phyloP scores from a whole-genome alignment of 1,139 yeast species.

The Geotrichum phurueaensis region DNA sequence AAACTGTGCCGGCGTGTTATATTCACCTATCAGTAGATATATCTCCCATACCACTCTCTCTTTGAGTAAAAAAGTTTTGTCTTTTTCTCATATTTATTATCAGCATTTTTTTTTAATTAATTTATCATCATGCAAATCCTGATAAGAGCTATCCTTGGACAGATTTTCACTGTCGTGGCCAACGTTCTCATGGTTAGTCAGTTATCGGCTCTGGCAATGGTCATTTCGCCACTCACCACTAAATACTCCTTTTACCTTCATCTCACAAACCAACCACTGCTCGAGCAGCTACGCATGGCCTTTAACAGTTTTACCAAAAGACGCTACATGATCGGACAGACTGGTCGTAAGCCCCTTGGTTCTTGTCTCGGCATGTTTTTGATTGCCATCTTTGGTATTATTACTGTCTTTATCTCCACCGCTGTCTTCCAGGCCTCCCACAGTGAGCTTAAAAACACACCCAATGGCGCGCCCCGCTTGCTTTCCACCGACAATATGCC shows the following conservation, averaged over 20 bases:
- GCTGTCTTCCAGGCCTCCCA: conserved; percentile 16
- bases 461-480: conserved; percentile 4
- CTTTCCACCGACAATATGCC: conserved; percentile 1
- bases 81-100: not conserved
- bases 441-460: conserved; percentile 9
- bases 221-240: conserved; percentile 15
- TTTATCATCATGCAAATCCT: conserved; percentile 7
- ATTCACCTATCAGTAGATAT: not conserved
- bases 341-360: conserved; percentile 13
- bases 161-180: conserved; percentile 14
- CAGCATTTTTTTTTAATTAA: not conserved
- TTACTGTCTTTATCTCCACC: conserved; percentile 14
- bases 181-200: conserved; percentile 11
- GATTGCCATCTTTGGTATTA: conserved; percentile 11
- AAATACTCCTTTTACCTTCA: conserved; percentile 12
- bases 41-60: not conserved
- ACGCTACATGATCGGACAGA: conserved; percentile 20
- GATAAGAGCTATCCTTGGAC: conserved; percentile 14
- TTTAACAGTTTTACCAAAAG: conserved; percentile 14
- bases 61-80: not conserved
- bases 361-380: conserved; percentile 12
- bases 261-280: conserved; percentile 12
- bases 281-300: conserved; percentile 16
- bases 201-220: conserved; percentile 10
- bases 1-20: not conserved